Evolutionary conservation across 2,329 filamentous ascomycete genomes (phyloP).

Genomic region (Calonectria pteridis): DNA sequence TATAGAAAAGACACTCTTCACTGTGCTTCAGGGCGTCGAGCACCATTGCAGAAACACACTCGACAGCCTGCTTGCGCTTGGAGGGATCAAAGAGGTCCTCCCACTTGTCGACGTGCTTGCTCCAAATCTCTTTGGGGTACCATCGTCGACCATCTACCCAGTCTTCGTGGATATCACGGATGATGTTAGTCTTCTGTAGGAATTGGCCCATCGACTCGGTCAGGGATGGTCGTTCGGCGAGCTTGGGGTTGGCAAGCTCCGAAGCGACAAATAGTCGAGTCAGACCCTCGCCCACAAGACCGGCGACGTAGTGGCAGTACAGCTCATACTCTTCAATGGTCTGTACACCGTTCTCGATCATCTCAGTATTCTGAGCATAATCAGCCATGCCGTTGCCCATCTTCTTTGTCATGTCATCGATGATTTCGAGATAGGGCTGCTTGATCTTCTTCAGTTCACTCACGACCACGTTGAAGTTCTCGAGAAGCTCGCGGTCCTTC

Average conservation of each 20-base stretch:
- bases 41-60: constrained; percentile 94
- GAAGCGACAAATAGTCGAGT: constrained; percentile 92
- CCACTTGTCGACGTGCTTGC: constrained; percentile 90
- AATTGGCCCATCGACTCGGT: constrained; percentile 98
- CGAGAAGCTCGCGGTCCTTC: constrained; percentile 92
- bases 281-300: constrained; percentile 93
- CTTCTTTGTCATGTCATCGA: constrained; percentile 90
- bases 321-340: constrained; percentile 91
- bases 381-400: constrained; percentile 99
- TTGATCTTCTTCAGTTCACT: constrained; percentile 91
- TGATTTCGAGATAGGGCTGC: constrained; percentile 84
- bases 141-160: constrained; percentile 88
- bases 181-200: constrained; percentile 98
- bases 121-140: constrained; percentile 98
- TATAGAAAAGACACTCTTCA: constrained; percentile 97
- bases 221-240: constrained; percentile 82
- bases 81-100: constrained; percentile 90
- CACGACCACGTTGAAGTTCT: constrained; percentile 91
- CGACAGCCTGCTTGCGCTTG: constrained; percentile 81
- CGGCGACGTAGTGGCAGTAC: constrained; percentile 99
- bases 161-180: constrained; percentile 94
- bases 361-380: constrained; percentile 86
- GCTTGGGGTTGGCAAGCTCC: constrained; percentile 85
- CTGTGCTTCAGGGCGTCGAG: constrained; percentile 87
- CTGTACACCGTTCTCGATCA: constrained; percentile 83